Conservation (phyloP, 306 rosid genomes). For the Rosa rugosa region DNA sequence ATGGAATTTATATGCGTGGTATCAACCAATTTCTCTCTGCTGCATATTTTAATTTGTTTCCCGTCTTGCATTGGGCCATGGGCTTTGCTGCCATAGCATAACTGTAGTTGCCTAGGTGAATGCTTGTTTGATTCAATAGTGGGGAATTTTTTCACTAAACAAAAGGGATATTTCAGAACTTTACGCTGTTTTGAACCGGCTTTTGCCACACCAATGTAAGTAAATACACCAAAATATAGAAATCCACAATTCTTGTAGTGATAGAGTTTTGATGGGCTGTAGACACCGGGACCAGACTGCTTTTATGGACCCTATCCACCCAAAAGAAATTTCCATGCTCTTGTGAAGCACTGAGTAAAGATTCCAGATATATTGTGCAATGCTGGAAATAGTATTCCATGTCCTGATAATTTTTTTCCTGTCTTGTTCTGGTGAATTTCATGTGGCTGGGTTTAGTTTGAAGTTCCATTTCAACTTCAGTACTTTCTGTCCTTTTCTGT, state of each 20-base stretch:
- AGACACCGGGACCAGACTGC: background rate
- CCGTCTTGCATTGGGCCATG: too few species aligned
- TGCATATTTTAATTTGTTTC: background rate
- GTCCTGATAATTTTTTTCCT: background rate
- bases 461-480: conserved; percentile 4
- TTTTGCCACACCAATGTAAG: background rate
- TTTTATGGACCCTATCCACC: background rate
- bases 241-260: background rate
- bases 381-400: background rate
- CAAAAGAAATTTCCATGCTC: background rate
- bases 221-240: background rate
- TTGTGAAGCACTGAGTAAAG: background rate
- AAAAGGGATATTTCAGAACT: background rate
- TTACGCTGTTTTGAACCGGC: background rate
- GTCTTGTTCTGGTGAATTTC: background rate
- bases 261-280: background rate
- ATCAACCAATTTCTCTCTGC: background rate
- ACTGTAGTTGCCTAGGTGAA: background rate
- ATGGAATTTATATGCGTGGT: background rate
- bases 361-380: background rate
- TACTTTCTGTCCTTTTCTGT: conserved; percentile 9
- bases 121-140: background rate
- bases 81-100: background rate
- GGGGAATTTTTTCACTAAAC: background rate
- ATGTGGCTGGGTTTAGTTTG: conserved; percentile 6